Conservation (phyloP, 768 basidiomycete species). For the Xanthoconium purpureum region DNA sequence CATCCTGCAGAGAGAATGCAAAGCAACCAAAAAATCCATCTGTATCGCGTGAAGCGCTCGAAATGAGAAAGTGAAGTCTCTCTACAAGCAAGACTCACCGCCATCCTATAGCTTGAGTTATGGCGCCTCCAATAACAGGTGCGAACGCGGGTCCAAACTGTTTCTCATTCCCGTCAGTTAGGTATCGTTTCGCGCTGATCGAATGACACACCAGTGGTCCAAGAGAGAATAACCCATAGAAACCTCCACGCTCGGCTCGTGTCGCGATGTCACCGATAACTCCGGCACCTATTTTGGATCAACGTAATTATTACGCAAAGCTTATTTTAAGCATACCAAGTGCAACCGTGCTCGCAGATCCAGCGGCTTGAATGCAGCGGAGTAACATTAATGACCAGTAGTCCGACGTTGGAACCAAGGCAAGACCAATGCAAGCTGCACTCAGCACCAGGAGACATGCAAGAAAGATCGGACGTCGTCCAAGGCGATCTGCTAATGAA, state of each 20-base stretch:
- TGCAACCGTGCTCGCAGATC: conserved; percentile 76
- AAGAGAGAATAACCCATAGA: conserved; percentile 62
- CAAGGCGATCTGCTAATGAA: conserved; percentile 61
- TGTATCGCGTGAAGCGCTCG: neutral
- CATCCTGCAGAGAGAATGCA: conserved; percentile 17
- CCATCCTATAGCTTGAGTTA: conserved; percentile 62
- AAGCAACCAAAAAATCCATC: conserved; percentile 25
- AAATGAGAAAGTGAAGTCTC: neutral
- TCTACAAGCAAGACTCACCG: conserved; percentile 37
- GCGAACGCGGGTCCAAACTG: conserved; percentile 56
- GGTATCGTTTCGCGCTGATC: neutral
- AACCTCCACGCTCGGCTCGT: conserved; percentile 70
- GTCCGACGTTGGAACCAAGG: conserved; percentile 50
- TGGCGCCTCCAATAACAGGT: conserved; percentile 49
- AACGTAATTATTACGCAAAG: neutral
- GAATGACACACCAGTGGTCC: conserved; percentile 54
- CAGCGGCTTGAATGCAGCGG: conserved; percentile 76
- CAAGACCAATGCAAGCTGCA: conserved; percentile 62
- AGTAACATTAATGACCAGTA: conserved; percentile 81
- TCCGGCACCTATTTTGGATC: conserved; percentile 52
- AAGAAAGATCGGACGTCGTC: conserved; percentile 62
- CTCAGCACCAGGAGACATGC: conserved; percentile 61
- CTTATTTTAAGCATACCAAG: conserved; percentile 43
- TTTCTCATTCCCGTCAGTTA: neutral
- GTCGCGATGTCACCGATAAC: conserved; percentile 76